These are phyloP conservation scores for Cadophora luteo-olivacea DNA, from an alignment of 2,329 filamentous ascomycete species.

Conservation along the genomic window DNA sequence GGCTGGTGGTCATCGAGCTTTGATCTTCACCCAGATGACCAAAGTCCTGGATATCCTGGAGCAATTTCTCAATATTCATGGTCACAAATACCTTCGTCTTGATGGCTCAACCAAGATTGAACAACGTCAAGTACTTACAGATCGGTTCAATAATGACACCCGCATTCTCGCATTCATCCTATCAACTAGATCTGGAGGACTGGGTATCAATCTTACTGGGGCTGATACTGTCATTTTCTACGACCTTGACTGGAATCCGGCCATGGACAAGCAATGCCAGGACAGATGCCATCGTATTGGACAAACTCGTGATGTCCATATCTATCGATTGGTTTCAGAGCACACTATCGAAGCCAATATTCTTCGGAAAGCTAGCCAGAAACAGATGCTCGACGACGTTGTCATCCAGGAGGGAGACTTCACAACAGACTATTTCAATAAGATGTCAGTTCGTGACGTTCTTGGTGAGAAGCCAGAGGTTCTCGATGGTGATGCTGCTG, in stretches of 20 bases:
- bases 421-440: constrained; percentile 95
- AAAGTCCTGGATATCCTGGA: constrained; percentile 97
- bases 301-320: constrained; percentile 96
- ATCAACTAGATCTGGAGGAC: constrained; percentile 89
- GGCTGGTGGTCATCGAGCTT: constrained; percentile 85
- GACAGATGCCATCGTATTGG: constrained; percentile 97
- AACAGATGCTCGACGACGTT: constrained; percentile 96
- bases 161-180: constrained; percentile 95
- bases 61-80: constrained; percentile 97
- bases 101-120: constrained; percentile 98
- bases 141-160: constrained; percentile 94
- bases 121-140: constrained; percentile 91
- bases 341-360: constrained; percentile 99
- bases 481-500: constrained; percentile 72
- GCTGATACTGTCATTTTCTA: constrained; percentile 99
- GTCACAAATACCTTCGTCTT: constrained; percentile 93
- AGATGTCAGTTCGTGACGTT: constrained; percentile 72
- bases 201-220: constrained; percentile 95
- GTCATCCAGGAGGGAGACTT: constrained; percentile 99
- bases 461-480: constrained; percentile 60
- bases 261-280: constrained; percentile 99
- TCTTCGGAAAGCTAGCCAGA: constrained; percentile 93
- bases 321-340: constrained; percentile 92
- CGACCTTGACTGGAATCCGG: constrained; percentile 98
- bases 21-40: constrained; percentile 99